Evolutionary conservation across 352 stramenopile species (phyloP), one percentile per base, ranked within the genome.

Genomic region (Phytophthora megakarya): DNA sequence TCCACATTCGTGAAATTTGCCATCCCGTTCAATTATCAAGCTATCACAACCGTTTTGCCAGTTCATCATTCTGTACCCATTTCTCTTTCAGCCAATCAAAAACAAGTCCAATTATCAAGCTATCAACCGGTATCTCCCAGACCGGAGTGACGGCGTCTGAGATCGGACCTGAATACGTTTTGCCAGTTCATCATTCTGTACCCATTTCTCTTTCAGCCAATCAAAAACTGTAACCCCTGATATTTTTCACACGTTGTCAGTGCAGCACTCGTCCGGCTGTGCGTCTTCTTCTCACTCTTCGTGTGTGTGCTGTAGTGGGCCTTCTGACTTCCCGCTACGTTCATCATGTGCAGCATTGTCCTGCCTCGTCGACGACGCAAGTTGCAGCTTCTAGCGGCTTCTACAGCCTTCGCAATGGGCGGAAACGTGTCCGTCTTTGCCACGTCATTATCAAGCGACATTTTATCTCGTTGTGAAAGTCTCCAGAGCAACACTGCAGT

Each of bases 391-490:
- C 53, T 74, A 25, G 21, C 5, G 25, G 39, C 28, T 5, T 64
- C 61, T 64, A 50, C 43, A 67, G 50, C 67, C 9, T 28, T 75
- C 46, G 44, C 44, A 61, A 58, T 68, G 9, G 5, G 8, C 30
- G 4, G 10, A 54, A 61, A 65, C 19, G n/a, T 16, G 23, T 13
- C 30, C 13, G 39, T 33, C 26, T 19, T 58, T 3, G 40, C 37
- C 16, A 22, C 15, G 8, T 50, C 43, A 12, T 46, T 23, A 16
- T 39, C 40, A n/a, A 64, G 53, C 25, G 67, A 78, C 50, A 16
- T 80, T 30, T 23, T 76, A 8, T 9, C 55, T 26, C 72, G 72
- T 21, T 75, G 64, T 38, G 32, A 66, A 22, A 44, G 39, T 28
- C 57, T 80, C n/a, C 48, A 50, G 38, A 67, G 52, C 40, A 39